Evolutionary conservation across 305 asterid genomes (phyloP), one percentile per base, ranked within the genome.

Genomic region (Rubia tinctorum): DNA sequence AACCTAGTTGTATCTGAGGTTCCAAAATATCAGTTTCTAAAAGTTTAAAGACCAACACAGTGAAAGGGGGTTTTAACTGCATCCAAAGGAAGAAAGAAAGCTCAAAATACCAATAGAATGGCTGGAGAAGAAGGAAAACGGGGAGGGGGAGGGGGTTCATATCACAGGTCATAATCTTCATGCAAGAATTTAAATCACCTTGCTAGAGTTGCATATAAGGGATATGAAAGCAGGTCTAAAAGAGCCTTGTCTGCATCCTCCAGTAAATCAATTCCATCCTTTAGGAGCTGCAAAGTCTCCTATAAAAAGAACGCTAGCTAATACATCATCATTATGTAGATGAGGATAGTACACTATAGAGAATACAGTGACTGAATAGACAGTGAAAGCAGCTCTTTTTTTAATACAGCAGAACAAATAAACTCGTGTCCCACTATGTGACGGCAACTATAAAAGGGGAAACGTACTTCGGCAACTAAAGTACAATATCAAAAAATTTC

Each of bases 271-370:
- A 91, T 85, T 75, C 93, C 93, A 75, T 91, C 98, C 84, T 91
- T 91, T 23, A 91, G 87, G 81, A 94, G 88, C 78, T 81, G 81
- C 30, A 87, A 88, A 78, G 98, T 90, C 76, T 94, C 99, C 99
- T 94, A 86, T 71, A 71, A 82, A 64, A 82, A 65, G 63, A 73
- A 80, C 76, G 75, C 60, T 68, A 44, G 40, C 71, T 47, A n/a
- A 17, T 20, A 20, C 5, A 10, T 58, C 55, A 12, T 25, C 22
- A 39, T 25, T 15, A 14, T 12, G 49, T 20, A 23, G 20, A 7
- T 47, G 70, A 56, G 13, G 27, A 37, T 40, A 20, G 15, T 51
- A 22, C 39, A 30, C 6, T 14, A 0, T 13, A 47, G 7, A 47
- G 17, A 12, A 13, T 12, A 47, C 4, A 47, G 55, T 49, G 4